Evolutionary conservation across 2,329 filamentous ascomycete genomes (phyloP).

Genomic region (Aspergillus carbonarius): DNA sequence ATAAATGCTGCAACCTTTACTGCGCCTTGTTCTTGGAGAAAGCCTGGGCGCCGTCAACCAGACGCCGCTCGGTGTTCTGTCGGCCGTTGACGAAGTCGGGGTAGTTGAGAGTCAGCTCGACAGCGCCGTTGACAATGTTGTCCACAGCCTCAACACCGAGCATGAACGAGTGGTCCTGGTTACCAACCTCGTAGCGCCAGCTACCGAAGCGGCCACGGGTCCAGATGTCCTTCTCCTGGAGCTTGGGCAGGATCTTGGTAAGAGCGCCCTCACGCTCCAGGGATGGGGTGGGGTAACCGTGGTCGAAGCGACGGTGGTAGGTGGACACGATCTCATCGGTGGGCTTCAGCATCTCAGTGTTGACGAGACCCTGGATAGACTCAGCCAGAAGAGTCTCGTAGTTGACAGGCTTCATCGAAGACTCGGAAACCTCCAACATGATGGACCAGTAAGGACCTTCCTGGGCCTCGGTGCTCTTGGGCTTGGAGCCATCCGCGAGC

Average conservation of each 20-base stretch:
- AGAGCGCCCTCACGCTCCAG: conserved; percentile 95
- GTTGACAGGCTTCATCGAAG: conserved; percentile 90
- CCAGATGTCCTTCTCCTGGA: conserved; percentile 87
- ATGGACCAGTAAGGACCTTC: conserved; percentile 99
- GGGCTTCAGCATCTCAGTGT: conserved; percentile 93
- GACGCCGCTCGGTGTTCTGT: conserved; percentile 61
- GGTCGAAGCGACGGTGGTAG: conserved; percentile 96
- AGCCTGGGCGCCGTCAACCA: conserved; percentile 61
- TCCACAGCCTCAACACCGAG: conserved; percentile 91
- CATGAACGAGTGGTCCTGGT: conserved; percentile 99
- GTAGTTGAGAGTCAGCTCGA: conserved; percentile 93
- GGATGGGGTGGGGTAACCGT: conserved; percentile 94
- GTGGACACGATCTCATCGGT: conserved; percentile 95
- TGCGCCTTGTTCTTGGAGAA: conserved; percentile 50
- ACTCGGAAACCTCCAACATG: conserved; percentile 98
- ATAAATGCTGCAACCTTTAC: conserved; percentile 25
- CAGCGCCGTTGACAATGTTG: conserved; percentile 82
- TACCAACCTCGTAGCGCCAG: conserved; percentile 96
- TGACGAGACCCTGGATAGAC: conserved; percentile 93
- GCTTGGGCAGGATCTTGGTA: conserved; percentile 86
- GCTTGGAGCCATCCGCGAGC: conserved; percentile 80
- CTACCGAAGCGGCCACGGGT: conserved; percentile 95
- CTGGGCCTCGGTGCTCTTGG: conserved; percentile 69
- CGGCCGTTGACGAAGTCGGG: conserved; percentile 88
- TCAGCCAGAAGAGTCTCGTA: conserved; percentile 80